Base-by-base conservation (phyloP, 2,329 filamentous ascomycete species). In the Fragosphaeria purpurea region DNA sequence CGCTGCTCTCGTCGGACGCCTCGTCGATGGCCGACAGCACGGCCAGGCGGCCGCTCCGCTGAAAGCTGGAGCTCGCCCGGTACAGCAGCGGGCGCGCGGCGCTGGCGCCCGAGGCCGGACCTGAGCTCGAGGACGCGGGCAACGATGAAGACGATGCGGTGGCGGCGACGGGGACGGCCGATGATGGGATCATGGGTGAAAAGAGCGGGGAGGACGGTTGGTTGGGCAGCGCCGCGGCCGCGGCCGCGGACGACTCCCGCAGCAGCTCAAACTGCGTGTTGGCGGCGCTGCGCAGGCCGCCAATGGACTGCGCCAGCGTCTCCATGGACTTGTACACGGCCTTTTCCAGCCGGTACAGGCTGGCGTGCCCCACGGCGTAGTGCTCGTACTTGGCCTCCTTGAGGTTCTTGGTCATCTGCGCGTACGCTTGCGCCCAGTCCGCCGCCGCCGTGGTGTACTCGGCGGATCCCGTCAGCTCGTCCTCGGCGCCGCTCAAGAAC, bases 351-450 rank as follows among this genome's bases (percentile, higher is more conserved):
- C 77, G 75, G 63, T 94, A 94, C 55, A 91, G 77, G 50, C 76
- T 77, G 63, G 95, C 90, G 3, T 80, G 83, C 2, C 91, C 91
- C 5, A 88, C 65, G 3, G 90, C 70, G 61, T 87, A 95, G 61
- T 95, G 87, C 65, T 97, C 91, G 52, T 88, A 83, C 63, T 91
- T 95, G 11, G 90, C 86, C 65, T 97, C 91, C 55, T 81, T 79
- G 10, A 95, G 72, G 53, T 87, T 84, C 62, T 85, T 87, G 47
- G 85, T 80, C 63, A 96, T 82, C 38, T 80, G 75, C 11, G 76
- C 73, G 60, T 89, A 83, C 2, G 81, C 80, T 4, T 78, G 73
- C 56, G 79, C 81, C 66, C 89, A 91, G 41, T 73, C 73, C 2
- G 73, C 70, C 11, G 77, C 77, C 38, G 83, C 78, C 47, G 76